Base-by-base conservation (phyloP, 1,284 basidiomycete genomes). In the Gomphus sp. region DNA sequence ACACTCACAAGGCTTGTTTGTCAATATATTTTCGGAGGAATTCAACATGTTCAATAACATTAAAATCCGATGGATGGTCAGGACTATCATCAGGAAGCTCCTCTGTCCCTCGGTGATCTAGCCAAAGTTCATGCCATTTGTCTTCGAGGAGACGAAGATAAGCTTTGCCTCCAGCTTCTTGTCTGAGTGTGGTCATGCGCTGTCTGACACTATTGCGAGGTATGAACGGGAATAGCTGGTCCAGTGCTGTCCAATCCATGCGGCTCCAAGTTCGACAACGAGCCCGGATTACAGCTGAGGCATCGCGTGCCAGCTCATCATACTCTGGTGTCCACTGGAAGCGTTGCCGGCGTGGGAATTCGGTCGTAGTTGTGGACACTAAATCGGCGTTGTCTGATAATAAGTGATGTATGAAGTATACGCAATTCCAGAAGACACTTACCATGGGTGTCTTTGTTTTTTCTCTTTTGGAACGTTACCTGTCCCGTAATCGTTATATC, bases 221-320 rank as follows among this genome's bases (percentile, higher is more conserved):
- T 10, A 88, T 78, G 9, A 81, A 79, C 1, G 86, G 87, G 68
- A 94, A 93, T 16, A 94, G 79, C 69, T 91, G 87, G 66, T 84
- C 82, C 60, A 89, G 77, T 22, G 85, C 85, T 11, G 76, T 76
- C 79, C 85, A 87, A 63, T 89, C 86, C 45, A 88, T 74, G 59
- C 85, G 80, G 25, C 75, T 71, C 34, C 76, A 68, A 58, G 73
- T 67, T 54, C 84, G 76, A 68, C 87, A 91, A 28, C 94, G 84
- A 16, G 88, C 89, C 62, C 82, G 81, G 58, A 97, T 82, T 63
- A 98, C 86, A 1, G 83, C 89, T 48, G 83, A 87, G 1, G 87
- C 86, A 67, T 98, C 94, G 56, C 89, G 80, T 44, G 87, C 82
- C 34, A 94, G 78, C 62, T 96, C 94, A 63, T 96, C 92, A 62